Conservation (phyloP, 2,329 filamentous ascomycete species). For the Huntiella abstrusa region DNA sequence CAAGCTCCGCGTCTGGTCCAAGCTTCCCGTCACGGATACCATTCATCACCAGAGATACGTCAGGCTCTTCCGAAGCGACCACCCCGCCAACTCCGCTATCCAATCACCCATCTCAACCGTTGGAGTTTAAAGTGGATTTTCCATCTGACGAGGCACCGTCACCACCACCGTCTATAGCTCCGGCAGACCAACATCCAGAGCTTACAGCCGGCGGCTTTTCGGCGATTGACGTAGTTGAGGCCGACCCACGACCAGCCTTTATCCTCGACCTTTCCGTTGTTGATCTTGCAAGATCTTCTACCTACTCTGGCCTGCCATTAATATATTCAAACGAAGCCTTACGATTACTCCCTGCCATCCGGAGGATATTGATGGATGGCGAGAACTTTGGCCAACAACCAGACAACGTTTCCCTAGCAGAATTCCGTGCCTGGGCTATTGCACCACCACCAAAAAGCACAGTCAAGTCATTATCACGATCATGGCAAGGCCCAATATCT, state of each 20-base stretch:
- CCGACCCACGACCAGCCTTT: conserved; percentile 60
- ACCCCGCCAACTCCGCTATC: too few relatives aligned
- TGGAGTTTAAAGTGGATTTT: too few relatives aligned
- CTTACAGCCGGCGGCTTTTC: conserved; percentile 33
- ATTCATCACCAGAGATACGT: too few relatives aligned
- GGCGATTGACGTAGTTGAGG: conserved; percentile 53
- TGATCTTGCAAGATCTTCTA: conserved; percentile 5
- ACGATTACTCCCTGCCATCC: conserved; percentile 32
- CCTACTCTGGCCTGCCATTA: conserved; percentile 39
- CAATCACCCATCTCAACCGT: too few relatives aligned
- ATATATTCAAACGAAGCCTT: conserved; percentile 52
- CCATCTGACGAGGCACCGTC: neutral
- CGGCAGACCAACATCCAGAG: neutral
- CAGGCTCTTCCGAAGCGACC: too few relatives aligned
- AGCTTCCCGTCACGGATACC: too few relatives aligned
- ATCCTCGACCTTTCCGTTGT: conserved; percentile 46
- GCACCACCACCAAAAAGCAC: neutral
- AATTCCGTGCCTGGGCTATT: neutral
- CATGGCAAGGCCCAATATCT: neutral
- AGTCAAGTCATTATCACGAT: too few relatives aligned
- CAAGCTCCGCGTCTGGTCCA: too few relatives aligned
- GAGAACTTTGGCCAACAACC: neutral
- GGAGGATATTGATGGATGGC: neutral
- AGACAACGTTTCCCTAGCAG: neutral
- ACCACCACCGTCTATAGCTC: neutral